Base-by-base conservation (phyloP, 495 filamentous ascomycete genomes). In the Penicillium salamii region DNA sequence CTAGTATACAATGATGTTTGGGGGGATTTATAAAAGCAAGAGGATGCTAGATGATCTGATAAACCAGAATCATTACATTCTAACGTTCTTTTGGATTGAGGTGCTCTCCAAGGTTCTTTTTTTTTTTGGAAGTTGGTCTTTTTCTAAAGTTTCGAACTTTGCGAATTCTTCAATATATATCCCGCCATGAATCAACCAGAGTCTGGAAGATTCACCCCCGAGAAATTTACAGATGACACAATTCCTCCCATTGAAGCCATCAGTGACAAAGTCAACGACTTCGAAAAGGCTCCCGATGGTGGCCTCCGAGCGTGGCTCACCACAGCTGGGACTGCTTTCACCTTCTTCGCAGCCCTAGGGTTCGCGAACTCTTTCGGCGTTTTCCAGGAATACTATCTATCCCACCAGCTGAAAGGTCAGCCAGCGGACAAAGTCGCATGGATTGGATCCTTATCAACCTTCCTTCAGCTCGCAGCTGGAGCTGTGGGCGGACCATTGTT, bases 291-390 rank as follows among this genome's bases (percentile, higher is more conserved):
- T 5, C 61, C 65, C 14, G 65, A 69, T 46, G 67, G 66, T 14
- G 68, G 67, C 5, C 15, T 53, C 5, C 34, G 39, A 45, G 69
- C 66, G 31, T 72, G 67, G 67, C 54, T 70, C 1, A 60, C 62
- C 11, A 58, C 61, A 7, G 50, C 57, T 11, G 69, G 68, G 2
- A 42, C 54, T 15, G 48, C 61, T 29, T 60, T 54, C 12, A 45
- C 57, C 7, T 61, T 68, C 9, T 71, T 72, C 52, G 51, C 50
- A 13, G 45, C 46, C 9, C 18, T 80, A 7, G 81, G 81, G 19
- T 78, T 77, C 58, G 39, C 74, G 20, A 82, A 83, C 61, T 69
- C 78, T 0, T 80, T 82, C 40, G 80, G 81, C 15, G 57, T 72
- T 18, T 83, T 82, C 48, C 65, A 77, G 42, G 59, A 75, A 13